Evolutionary conservation across 2,329 filamentous ascomycete species (phyloP).

Genomic region (Neoarthrinium moseri): DNA sequence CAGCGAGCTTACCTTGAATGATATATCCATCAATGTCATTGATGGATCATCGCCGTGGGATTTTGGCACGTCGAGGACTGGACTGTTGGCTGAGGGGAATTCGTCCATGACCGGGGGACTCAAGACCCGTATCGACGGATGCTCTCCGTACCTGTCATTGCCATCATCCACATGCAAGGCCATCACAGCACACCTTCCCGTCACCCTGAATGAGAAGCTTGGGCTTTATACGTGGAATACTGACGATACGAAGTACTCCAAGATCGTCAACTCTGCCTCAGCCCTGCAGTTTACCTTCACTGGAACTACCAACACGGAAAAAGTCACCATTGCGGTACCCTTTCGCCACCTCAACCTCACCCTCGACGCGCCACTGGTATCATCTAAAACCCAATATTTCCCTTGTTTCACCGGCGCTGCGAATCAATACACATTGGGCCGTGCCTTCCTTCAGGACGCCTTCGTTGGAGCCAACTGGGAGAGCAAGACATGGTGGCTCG

Average conservation of each 20-base stretch:
- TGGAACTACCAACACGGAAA: constrained; percentile 25
- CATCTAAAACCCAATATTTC: constrained; percentile 36
- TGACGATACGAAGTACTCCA: constrained; percentile 27
- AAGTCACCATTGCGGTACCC: constrained; percentile 42
- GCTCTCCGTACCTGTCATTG: constrained; percentile 39
- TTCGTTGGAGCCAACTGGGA: constrained; percentile 42
- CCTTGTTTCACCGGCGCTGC: constrained; percentile 33
- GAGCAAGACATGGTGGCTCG: constrained; percentile 33
- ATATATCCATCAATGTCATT: constrained; percentile 39
- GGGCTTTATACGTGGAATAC: constrained; percentile 42
- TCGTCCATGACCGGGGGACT: constrained; percentile 25
- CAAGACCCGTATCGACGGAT: constrained; percentile 30
- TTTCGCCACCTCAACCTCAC: constrained; percentile 38
- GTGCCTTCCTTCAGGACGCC: constrained; percentile 45
- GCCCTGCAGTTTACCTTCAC: constrained; percentile 38
- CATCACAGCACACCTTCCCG: constrained; percentile 34
- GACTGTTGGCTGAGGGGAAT: constrained; percentile 28
- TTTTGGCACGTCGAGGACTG: constrained; percentile 23
- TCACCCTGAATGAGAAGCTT: constrained; percentile 31
- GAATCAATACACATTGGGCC: constrained; percentile 33
- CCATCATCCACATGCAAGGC: constrained; percentile 38
- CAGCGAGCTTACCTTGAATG: constrained; percentile 29
- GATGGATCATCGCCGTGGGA: constrained; percentile 37
- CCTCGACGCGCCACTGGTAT: constrained; percentile 33
- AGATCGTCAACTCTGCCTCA: constrained; percentile 38